Evolutionary conservation across 2,329 filamentous ascomycete genomes (phyloP).

Genomic region (Fusarium staphyleae): DNA sequence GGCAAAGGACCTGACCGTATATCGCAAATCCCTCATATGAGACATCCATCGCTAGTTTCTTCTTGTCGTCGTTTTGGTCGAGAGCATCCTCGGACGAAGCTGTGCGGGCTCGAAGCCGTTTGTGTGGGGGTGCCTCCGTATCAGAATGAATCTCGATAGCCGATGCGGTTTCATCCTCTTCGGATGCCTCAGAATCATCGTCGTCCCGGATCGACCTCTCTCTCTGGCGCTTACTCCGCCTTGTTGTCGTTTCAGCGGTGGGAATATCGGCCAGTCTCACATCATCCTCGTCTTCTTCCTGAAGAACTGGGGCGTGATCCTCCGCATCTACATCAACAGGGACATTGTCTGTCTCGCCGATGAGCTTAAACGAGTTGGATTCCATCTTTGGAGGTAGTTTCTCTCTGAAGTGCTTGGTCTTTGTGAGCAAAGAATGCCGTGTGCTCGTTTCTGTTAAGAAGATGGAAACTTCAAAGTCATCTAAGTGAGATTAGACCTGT

Average conservation of each 20-base stretch:
- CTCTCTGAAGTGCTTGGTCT: constrained; percentile 79
- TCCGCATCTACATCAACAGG: constrained; percentile 61
- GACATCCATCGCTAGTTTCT: constrained; percentile 86
- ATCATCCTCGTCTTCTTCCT: constrained; percentile 57
- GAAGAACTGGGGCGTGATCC: constrained; percentile 48
- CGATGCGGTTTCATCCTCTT: constrained; percentile 47
- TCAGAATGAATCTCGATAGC: constrained; percentile 51
- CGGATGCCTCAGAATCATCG: constrained; percentile 41
- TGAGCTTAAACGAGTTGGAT: constrained; percentile 69
- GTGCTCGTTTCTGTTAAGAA: constrained; percentile 88
- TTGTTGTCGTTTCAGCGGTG: constrained; percentile 25
- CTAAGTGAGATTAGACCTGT: constrained; percentile 53
- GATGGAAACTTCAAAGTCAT: constrained; percentile 94
- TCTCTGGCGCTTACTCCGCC: constrained; percentile 44
- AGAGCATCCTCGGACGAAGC: constrained; percentile 39
- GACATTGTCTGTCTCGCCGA: constrained; percentile 60
- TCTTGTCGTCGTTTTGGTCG: constrained; percentile 73
- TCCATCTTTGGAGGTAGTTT: constrained; percentile 59
- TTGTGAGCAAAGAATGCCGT: constrained; percentile 84
- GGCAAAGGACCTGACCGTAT: constrained; percentile 88
- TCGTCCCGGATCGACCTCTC: constrained; percentile 40
- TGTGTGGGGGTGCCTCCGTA: constrained; percentile 52
- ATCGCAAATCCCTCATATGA: constrained; percentile 96
- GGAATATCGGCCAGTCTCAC: constrained; percentile 48
- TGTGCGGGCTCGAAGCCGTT: constrained; percentile 51